Base-by-base conservation (phyloP, 2,329 filamentous ascomycete species). In the Alternaria alternata region DNA sequence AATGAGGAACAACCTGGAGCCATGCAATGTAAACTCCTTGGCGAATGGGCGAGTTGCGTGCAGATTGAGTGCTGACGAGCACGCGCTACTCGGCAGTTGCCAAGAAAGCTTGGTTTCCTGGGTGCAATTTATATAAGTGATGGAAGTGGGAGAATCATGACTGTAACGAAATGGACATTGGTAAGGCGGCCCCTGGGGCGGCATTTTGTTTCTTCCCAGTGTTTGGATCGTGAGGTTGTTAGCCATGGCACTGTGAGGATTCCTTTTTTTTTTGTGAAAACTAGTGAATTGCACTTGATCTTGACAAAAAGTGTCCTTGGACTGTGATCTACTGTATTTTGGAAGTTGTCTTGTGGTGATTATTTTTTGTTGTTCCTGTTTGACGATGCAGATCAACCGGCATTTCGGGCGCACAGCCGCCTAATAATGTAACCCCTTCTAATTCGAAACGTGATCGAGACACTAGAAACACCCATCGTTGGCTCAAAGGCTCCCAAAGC, bases 391-490 rank as follows among this genome's bases (percentile, higher is more conserved):
- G 44, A 63, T 64, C 58, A 54, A 4, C 59, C 55, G 44, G 43
- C 38, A 62, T 54, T 49, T 55, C 57, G 32, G 65, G 32, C 44
- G 43, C 28, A 22, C 38, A 28, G 20, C 44, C 32, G 22, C 42
- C 12, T 51, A 3, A 2, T 9, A 20, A 34, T 32, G 32, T 24
- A 24, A 11, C 16, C 8, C 11, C 9, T 38, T 54, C n/a, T 22
- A 60, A 64, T 64, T 36, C 47, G 59, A 66, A 68, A 66, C 65
- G 52, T 30, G 41, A 14, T 49, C 34, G 51, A 56, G 44, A 34
- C 7, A 38, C 28, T 34, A 51, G 28, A 47, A 54, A 34, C 44
- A 5, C 24, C 32, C 7, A 42, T 14, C 14, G 20, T 46, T 43
- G 26, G 43, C 38, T 52, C 14, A 22, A n/a, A n/a, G 20, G 2